These are phyloP conservation scores for Fraxinus greggii DNA, from an alignment of 305 asterid genomes.

Conservation along the genomic window DNA sequence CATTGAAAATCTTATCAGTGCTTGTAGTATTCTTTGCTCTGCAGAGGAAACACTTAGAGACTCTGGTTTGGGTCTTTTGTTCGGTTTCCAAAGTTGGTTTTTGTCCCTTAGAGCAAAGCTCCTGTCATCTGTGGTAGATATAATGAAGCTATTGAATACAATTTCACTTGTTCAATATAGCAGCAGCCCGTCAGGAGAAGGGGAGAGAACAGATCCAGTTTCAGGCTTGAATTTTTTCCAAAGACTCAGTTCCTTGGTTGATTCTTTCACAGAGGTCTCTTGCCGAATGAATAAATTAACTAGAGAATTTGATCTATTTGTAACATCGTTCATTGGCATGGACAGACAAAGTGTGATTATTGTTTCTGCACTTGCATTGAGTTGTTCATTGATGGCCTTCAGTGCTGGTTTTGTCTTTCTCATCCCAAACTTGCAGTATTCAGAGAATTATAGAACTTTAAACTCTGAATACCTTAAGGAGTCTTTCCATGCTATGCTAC, in stretches of 20 bases:
- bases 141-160: slow-evolving; percentile 39
- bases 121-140: slow-evolving; percentile 45
- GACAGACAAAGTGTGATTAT: slow-evolving; percentile 52
- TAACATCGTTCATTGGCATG: slow-evolving; percentile 54
- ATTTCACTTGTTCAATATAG: slow-evolving; percentile 32
- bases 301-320: slow-evolving; percentile 63
- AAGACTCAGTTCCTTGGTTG: slow-evolving; percentile 31
- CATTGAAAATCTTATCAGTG: slow-evolving; percentile 43
- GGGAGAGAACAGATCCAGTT: slow-evolving; percentile 25
- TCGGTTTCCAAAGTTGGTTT: slow-evolving; percentile 76
- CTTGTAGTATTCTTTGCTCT: slow-evolving; percentile 38
- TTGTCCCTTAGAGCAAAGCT: slow-evolving; percentile 55
- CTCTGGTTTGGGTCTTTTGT: slow-evolving; percentile 37
- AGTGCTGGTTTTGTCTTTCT: slow-evolving; percentile 54
- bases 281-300: slow-evolving; percentile 50
- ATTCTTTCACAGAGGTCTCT: slow-evolving; percentile 44
- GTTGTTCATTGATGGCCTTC: slow-evolving; percentile 90
- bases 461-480: slow-evolving; percentile 34
- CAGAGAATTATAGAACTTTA: slow-evolving; percentile 26
- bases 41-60: slow-evolving; percentile 47
- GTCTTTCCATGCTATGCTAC: slow-evolving; percentile 40
- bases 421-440: slow-evolving; percentile 36
- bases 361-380: slow-evolving; percentile 60
- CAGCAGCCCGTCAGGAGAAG: slow-evolving; percentile 26
- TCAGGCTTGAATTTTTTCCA: slow-evolving; percentile 20